A percentile compares a stretch with the other conserved stretches of the same genome.
Conservation (phyloP, 225 moss, liverwort and hornwort species). For the Sphagnum tenellum region DNA sequence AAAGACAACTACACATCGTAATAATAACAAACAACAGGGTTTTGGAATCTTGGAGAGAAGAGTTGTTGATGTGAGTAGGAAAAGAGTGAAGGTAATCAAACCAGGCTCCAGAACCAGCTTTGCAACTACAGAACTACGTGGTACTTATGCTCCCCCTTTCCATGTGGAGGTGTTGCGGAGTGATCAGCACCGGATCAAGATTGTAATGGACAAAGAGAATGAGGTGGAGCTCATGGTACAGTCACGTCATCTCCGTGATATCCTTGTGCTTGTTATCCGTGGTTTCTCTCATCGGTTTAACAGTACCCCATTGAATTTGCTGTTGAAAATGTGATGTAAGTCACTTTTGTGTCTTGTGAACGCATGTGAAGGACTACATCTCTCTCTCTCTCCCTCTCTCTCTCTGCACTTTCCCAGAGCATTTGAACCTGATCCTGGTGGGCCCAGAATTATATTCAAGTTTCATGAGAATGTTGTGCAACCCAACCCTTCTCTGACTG, state of each 20-base stretch:
- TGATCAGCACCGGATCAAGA: conserved; percentile 46
- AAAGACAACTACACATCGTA: conserved; percentile 6
- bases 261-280: conserved; percentile 43
- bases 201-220: conserved; percentile 46
- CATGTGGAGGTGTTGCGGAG: conserved; percentile 47
- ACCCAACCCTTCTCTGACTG: no score
- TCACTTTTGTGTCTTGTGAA: no score
- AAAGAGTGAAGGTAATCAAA: conserved; percentile 52
- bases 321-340: conserved; percentile 35
- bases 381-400: no score
- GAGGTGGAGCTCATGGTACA: conserved; percentile 60
- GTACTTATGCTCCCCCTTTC: conserved; percentile 51
- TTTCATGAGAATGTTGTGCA: no score
- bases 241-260: conserved; percentile 44
- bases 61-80: conserved; percentile 45
- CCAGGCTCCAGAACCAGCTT: conserved; percentile 45
- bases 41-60: conserved; percentile 46
- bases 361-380: no score
- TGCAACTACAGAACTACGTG: conserved; percentile 44
- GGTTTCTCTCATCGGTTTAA: conserved; percentile 47
- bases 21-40: conserved; percentile 35
- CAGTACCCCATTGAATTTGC: conserved; percentile 43
- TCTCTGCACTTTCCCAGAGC: no score
- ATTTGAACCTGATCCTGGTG: no score
- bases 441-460: no score